Evolutionary conservation across 1,139 yeast genomes (phyloP).

Genomic region (Hemisphaericaspora lyxosophila): DNA sequence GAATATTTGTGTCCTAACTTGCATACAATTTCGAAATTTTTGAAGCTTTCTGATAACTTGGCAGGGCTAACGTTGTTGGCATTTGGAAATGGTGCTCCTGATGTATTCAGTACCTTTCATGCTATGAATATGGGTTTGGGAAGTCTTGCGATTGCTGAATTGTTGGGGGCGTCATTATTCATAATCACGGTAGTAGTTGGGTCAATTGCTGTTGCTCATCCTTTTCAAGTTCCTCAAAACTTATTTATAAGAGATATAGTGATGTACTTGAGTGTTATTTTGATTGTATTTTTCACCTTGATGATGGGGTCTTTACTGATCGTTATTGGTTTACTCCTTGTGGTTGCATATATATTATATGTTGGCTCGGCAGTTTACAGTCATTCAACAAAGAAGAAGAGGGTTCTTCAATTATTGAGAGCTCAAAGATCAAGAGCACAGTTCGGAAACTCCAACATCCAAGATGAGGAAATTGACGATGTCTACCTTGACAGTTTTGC

Average conservation of each 20-base stretch:
- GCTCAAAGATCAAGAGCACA: constrained; percentile 33
- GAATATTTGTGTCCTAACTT: constrained; percentile 76
- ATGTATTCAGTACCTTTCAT: constrained; percentile 77
- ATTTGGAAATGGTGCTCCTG: constrained; percentile 91
- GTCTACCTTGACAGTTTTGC: constrained; percentile 25
- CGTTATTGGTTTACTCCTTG: constrained; percentile 48
- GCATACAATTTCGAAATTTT: constrained; percentile 54
- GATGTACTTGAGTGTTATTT: constrained; percentile 50
- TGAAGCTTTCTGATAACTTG: constrained; percentile 70
- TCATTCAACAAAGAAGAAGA: constrained; percentile 27
- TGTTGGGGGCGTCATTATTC: constrained; percentile 81
- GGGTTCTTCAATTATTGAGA: constrained; percentile 20
- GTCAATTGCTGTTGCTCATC: constrained; percentile 64
- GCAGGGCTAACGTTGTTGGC: constrained; percentile 89
- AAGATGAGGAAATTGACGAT: constrained; percentile 20
- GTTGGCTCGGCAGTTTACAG: constrained; percentile 44
- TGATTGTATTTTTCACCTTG: constrained; percentile 42
- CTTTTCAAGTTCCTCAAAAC: constrained; percentile 56
- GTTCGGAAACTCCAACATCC: constrained; percentile 13
- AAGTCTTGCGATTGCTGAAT: constrained; percentile 81
- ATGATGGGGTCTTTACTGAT: constrained; percentile 45
- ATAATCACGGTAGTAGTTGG: constrained; percentile 78
- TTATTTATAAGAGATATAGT: constrained; percentile 56
- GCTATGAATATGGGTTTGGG: constrained; percentile 72
- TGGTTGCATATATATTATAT: constrained; percentile 52